These are phyloP conservation scores for Metschnikowia matae DNA, from an alignment of 805 yeast genomes.

Conservation along the genomic window DNA sequence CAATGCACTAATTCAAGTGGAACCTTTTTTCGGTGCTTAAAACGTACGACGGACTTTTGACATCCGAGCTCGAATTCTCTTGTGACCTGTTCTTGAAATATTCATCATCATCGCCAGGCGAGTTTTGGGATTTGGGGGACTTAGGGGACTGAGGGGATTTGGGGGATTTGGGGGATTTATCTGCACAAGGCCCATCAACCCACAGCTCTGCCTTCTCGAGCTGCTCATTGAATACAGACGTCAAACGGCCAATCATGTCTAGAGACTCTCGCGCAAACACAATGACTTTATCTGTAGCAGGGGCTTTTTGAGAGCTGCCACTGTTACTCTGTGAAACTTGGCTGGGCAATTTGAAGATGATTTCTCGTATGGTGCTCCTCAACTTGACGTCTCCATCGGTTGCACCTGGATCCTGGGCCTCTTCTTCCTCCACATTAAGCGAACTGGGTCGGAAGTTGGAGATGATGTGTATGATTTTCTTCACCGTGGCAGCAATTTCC, in stretches of 20 bases:
- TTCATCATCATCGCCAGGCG: neutral
- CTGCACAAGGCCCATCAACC: slow-evolving; percentile 42
- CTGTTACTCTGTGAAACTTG: slow-evolving; percentile 29
- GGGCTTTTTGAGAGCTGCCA: slow-evolving; percentile 28
- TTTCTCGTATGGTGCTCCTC: slow-evolving; percentile 74
- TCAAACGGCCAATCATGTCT: slow-evolving; percentile 80
- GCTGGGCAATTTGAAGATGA: slow-evolving; percentile 69
- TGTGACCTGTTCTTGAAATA: neutral
- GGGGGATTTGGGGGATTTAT: neutral
- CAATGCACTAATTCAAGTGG: neutral
- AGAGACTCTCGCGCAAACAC: slow-evolving; percentile 85
- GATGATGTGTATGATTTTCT: slow-evolving; percentile 79
- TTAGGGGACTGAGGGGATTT: neutral
- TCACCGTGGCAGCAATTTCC: slow-evolving; percentile 85
- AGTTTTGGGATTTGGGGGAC: neutral
- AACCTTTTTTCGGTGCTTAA: neutral
- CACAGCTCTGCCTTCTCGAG: slow-evolving; percentile 82
- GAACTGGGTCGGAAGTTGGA: slow-evolving; percentile 65
- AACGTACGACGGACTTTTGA: neutral
- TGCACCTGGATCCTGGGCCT: neutral
- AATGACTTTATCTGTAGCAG: slow-evolving; percentile 61
- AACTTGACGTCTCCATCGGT: slow-evolving; percentile 22
- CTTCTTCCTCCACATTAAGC: slow-evolving; percentile 12
- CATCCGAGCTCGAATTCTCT: neutral
- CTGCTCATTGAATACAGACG: slow-evolving; percentile 80